phyloP scores from a whole-genome alignment of 495 filamentous ascomycete species.

The Aspergillus baeticus region DNA sequence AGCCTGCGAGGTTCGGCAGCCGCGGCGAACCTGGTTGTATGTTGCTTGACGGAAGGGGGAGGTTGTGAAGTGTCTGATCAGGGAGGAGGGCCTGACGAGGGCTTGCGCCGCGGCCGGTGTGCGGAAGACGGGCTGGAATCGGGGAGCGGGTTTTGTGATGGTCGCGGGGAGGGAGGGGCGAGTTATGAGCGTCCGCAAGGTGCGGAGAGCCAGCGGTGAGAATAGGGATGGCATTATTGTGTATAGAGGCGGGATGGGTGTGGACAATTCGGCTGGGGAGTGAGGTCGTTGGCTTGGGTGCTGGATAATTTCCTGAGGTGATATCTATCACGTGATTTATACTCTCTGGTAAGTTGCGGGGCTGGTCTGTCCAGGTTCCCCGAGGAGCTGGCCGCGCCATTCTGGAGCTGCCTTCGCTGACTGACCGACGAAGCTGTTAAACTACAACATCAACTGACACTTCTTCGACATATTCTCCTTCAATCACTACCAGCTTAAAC shows the following conservation, averaged over 20 bases:
- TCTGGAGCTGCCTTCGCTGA: conserved; percentile 22
- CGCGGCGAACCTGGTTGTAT: conserved; percentile 60
- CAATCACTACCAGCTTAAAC: too few species aligned
- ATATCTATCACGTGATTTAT: conserved; percentile 26
- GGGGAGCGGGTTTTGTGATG: conserved; percentile 25
- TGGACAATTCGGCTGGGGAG: background rate
- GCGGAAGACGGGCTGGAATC: conserved; percentile 38
- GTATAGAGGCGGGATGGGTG: background rate
- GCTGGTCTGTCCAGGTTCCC: conserved; percentile 24
- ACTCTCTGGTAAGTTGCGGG: conserved; percentile 20
- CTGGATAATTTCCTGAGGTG: conserved; percentile 17
- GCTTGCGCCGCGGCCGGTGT: conserved; percentile 24
- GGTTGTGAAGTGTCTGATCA: conserved; percentile 43
- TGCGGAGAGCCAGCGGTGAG: conserved; percentile 37
- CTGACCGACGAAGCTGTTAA: conserved; percentile 4
- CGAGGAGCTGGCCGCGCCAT: conserved; percentile 41
- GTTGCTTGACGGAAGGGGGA: conserved; percentile 43
- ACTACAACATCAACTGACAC: conserved; percentile 2
- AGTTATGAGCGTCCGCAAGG: conserved; percentile 37
- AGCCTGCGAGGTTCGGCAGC: conserved; percentile 70
- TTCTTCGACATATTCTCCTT: background rate
- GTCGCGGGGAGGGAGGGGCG: conserved; percentile 25
- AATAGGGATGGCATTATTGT: conserved; percentile 37
- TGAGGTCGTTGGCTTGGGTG: background rate
- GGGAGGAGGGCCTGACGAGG: conserved; percentile 3